Percentiles rank a stretch among this genome's conserved stretches.
Conservation (phyloP, 2,329 filamentous ascomycete genomes). For the Talaromyces sp. region DNA sequence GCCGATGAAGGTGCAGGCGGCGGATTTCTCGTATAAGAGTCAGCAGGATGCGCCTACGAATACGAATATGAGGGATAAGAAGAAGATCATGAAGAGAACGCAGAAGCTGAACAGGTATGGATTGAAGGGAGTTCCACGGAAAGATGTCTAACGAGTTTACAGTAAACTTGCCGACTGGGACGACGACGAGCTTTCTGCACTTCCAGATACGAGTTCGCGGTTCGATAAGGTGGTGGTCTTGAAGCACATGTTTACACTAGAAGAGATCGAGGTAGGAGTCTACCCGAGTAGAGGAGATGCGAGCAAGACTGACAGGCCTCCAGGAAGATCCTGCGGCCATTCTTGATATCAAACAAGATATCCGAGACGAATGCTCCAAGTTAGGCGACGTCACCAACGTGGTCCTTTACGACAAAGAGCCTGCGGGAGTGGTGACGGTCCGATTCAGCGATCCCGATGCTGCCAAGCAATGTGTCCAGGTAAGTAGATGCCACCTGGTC, state of each 20-base stretch:
- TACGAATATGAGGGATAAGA: constrained; percentile 64
- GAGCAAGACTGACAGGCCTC: constrained; percentile 21
- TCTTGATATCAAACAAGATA: constrained; percentile 90
- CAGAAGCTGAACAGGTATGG: constrained; percentile 69
- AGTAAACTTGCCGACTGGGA: constrained; percentile 94
- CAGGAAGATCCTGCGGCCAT: constrained; percentile 74
- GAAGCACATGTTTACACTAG: constrained; percentile 86
- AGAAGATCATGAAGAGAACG: constrained; percentile 86
- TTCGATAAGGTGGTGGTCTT: constrained; percentile 82
- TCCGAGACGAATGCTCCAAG: constrained; percentile 83
- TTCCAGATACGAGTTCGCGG: constrained; percentile 54
- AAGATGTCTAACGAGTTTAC: constrained; percentile 1
- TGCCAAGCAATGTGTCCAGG: constrained; percentile 65
- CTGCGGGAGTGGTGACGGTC: constrained; percentile 78
- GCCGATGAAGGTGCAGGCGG: constrained; percentile 75
- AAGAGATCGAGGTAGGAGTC: constrained; percentile 62
- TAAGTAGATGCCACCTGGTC: constrained; percentile 26
- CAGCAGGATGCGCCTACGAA: constrained; percentile 62
- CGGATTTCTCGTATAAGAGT: constrained; percentile 89
- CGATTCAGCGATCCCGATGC: constrained; percentile 70
- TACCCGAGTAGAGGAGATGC: neutral
- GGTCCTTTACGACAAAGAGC: constrained; percentile 81
- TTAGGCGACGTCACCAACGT: constrained; percentile 87
- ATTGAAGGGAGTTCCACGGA: neutral
- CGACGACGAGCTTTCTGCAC: constrained; percentile 69